phyloP scores from a whole-genome alignment of 1,284 basidiomycete genomes.

The Puccinia triticina region DNA sequence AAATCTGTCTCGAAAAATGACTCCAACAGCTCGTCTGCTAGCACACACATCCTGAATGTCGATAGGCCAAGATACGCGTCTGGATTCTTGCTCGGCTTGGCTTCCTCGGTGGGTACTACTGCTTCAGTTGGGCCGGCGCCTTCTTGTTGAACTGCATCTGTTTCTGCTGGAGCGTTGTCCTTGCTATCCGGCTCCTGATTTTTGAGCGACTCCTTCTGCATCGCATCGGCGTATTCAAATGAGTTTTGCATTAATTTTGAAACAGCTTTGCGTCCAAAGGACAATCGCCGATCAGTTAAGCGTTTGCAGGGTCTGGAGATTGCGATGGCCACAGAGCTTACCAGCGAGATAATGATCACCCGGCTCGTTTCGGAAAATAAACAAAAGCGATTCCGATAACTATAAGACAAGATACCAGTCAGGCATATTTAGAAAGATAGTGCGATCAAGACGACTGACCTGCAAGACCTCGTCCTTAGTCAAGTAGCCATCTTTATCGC shows the following conservation, averaged over 20 bases:
- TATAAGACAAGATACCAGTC: constrained; percentile 25
- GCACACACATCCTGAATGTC: constrained; percentile 94
- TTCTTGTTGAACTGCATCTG: constrained; percentile 49
- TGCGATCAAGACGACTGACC: constrained; percentile 79
- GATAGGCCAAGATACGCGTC: constrained; percentile 60
- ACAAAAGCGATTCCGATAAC: constrained; percentile 64
- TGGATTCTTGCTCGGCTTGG: constrained; percentile 39
- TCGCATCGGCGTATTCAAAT: constrained; percentile 90
- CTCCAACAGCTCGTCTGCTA: constrained; percentile 90
- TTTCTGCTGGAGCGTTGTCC: constrained; percentile 3
- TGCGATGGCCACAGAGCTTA: not conserved
- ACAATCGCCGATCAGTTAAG: not conserved
- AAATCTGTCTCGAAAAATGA: constrained; percentile 91
- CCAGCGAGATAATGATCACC: constrained; percentile 90
- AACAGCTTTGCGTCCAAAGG: constrained; percentile 65
- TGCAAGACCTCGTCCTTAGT: constrained; percentile 92
- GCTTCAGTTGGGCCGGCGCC: not conserved
- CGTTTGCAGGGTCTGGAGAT: not conserved
- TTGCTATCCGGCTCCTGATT: constrained; percentile 13
- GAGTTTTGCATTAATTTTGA: constrained; percentile 95
- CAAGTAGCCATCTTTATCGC: constrained; percentile 88
- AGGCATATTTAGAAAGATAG: constrained; percentile 65
- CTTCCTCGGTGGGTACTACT: constrained; percentile 9
- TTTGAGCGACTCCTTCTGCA: constrained; percentile 60
- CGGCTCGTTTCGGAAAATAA: constrained; percentile 96